Conservation (phyloP, 2,329 filamentous ascomycete species). For the Alternaria tenuissima region DNA sequence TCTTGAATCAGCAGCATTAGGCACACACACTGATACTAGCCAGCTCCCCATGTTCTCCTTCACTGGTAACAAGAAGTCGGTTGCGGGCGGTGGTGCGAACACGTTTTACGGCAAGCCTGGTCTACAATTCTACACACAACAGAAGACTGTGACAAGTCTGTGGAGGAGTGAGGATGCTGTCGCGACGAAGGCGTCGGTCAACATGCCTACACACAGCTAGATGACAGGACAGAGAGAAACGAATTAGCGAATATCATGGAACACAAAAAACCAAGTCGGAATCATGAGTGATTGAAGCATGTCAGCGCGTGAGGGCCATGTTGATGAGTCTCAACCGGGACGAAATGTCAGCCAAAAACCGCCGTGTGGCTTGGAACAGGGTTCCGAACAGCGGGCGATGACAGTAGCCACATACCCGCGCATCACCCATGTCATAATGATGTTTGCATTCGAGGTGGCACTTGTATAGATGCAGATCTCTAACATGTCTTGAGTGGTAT, state of each 20-base stretch:
- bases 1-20: neutral
- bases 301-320: neutral
- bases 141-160: conserved; percentile 94
- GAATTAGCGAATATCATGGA: neutral
- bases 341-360: neutral
- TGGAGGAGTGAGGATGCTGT: conserved; percentile 89
- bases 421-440: conserved; percentile 15
- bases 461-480: neutral
- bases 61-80: conserved; percentile 80
- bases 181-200: conserved; percentile 81
- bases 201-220: conserved; percentile 77
- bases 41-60: conserved; percentile 68
- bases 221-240: neutral
- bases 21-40: conserved; percentile 14
- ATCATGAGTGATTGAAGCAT: neutral
- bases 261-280: neutral
- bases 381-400: neutral
- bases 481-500: neutral
- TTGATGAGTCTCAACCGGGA: neutral
- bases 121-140: conserved; percentile 93
- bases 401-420: neutral
- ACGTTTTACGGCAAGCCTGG: conserved; percentile 96
- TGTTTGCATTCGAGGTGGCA: neutral
- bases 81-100: conserved; percentile 89
- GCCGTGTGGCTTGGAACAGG: neutral